Base-by-base conservation (phyloP, 1,139 yeast species). In the Entelexis sorbosivorans region DNA sequence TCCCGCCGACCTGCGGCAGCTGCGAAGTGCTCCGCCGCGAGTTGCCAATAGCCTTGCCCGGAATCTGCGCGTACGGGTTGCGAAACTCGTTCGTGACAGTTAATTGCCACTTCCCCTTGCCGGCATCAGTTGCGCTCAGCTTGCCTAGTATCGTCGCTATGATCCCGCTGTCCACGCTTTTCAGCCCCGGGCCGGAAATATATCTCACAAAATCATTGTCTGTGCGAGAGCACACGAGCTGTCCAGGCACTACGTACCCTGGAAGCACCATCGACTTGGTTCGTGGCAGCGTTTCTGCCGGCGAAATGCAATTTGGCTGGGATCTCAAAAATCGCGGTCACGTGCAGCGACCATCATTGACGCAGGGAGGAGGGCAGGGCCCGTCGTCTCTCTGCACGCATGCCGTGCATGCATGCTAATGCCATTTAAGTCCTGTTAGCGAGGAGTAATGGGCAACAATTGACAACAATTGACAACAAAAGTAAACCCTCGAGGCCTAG, bases 1-100 rank as follows among this genome's bases (percentile, higher is more conserved):
- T 67, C 64, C 89, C 96, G 42, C 86, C 84, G 58, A 87, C 96
- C 57, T 79, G 78, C 4, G 98, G 97, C 51, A 91, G 71, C 53
- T 73, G 71, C 28, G 68, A 68, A 47, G 62, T 61, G 22, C 65
- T 60, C 2, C 64, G 57, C 16, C 65, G 58, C 5, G 61, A 58
- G 36, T 64, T 63, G 13, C 60, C 58, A 11, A 47, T 31, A 0
- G 24, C 9, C 13, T 19, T 11, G 11, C 36, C 20, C 5, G 57
- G 58, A 5, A 46, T 47, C 26, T 52, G 57, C 9, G 59, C 57
- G 34, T 61, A 61, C 5, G 62, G 69, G 48, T 60, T 61, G 22
- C 67, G 65, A 55, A 66, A 66, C 53, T 68, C 62, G 52, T 67
- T 65, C 54, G 71, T 69, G 5, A 70, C 65, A 52, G 67, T 67